Base-by-base conservation (phyloP, 2,329 filamentous ascomycete species). In the Mycosphaerelloides madeirae region DNA sequence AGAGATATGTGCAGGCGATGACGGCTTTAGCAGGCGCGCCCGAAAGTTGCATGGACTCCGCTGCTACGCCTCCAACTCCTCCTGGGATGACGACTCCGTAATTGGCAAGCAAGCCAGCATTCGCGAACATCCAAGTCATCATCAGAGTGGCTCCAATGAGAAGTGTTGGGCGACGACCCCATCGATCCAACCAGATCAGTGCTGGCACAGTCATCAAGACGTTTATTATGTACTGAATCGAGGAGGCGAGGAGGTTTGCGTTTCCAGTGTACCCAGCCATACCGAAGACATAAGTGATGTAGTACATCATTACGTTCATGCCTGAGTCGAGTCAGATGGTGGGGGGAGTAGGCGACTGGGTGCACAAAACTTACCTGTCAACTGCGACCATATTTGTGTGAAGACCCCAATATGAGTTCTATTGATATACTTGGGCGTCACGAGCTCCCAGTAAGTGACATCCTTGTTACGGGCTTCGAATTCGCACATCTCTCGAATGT, bases 141-240 rank as follows among this genome's bases (percentile, higher is more conserved):
- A 87, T 87, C 31, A 84, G 67, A 31, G 76, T 66, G 3, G 82
- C 77, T 34, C 84, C 84, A 18, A 81, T 61, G n/a, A 87, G 69
- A 20, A 88, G 71, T 2, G 83, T 79, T 2, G 70, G 71, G 31
- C 84, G 85, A 50, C 86, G 84, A 34, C 87, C 87, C 81, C 83
- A 87, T 40, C 75, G 73, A 55, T 93, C 86, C 57, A 90, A 77
- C 69, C 72, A 90, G 45, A 90, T 67, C 13, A 91, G 74, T 1
- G 85, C 85, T 0, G 85, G 84, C 2, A 90, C 64, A 0, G 87
- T 91, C 81, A 87, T 86, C 41, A 81, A 45, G 2, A 91, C 85
- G 63, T 90, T 90, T 70, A 91, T 78, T 55, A 89, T 75, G 63
- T 85, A 87, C 60, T 86, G 80, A 51, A 87, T 86, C 3, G 79